Percentiles rank a stretch among this genome's conserved stretches.
Conservation (phyloP, 1,284 basidiomycete species). For the Kalmanozyma brasiliensis region DNA sequence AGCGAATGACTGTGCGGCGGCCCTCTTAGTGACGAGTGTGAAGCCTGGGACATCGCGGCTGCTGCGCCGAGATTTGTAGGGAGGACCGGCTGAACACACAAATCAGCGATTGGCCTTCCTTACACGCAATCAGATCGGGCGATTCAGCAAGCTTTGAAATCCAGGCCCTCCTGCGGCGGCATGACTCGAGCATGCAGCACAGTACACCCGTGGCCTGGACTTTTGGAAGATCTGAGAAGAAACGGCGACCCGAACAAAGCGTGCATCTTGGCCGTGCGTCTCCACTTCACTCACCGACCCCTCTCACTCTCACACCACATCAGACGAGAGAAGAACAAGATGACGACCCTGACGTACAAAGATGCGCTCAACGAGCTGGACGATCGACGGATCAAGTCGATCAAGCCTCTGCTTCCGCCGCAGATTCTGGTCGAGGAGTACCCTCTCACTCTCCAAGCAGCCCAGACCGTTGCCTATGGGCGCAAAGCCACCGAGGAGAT, state of each 20-base stretch:
- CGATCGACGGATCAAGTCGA: conserved; percentile 63
- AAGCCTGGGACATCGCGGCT: no score
- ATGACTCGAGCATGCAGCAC: background rate
- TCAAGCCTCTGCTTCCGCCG: conserved; percentile 65
- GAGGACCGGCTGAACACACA: no score
- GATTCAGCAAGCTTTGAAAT: no score
- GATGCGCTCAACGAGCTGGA: conserved; percentile 64
- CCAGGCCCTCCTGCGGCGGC: background rate
- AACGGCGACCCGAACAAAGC: background rate
- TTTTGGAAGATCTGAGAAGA: background rate
- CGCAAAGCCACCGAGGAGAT: conserved; percentile 60
- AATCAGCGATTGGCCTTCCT: no score
- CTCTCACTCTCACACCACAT: background rate
- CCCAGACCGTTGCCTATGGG: conserved; percentile 54
- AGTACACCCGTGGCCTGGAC: background rate
- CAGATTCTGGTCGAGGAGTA: conserved; percentile 66
- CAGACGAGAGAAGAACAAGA: background rate
- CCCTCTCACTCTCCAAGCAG: conserved; percentile 56
- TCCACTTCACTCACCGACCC: conserved; percentile 1
- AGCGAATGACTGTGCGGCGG: no score
- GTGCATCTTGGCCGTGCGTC: background rate
- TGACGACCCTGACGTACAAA: conserved; percentile 39
- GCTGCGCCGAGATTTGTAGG: no score
- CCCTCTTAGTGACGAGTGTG: no score
- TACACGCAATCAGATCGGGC: no score